Evolutionary conservation across 768 basidiomycete species (phyloP), one percentile per base, ranked within the genome.

Genomic region (Trametes cinnabarina): DNA sequence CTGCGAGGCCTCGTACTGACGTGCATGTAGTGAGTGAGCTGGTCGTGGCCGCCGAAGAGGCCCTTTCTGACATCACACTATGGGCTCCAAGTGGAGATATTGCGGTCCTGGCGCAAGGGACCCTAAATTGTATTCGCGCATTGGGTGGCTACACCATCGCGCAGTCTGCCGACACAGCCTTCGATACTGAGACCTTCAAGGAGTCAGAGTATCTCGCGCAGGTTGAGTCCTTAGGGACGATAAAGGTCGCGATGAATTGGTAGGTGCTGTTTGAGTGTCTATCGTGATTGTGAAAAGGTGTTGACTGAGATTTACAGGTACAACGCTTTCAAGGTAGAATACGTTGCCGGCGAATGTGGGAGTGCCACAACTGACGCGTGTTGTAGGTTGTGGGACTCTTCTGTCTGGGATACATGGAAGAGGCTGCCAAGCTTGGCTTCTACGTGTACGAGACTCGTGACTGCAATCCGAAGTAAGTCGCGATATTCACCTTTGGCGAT

Each of bases 391-490:
- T 84, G n/a, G 81, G 78, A 47, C 76, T 84, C 47, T 88, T 80
- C 65, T 84, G 82, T 55, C 74, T 86, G 2, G 88, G 88, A 0
- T 83, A 77, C 64, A 66, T 75, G 10, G 72, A 78, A 22, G 83
- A 85, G 57, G 85, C 87, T 4, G 86, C 85, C 1, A 66, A 71
- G 9, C 75, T 88, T 23, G 88, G 88, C 0, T 88, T 88, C 67
- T 73, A 70, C 22, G 75, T 88, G 17, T 90, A 83, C 61, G 73
- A 80, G 37, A 80, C 80, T 3, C 77, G 85, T 51, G 75, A 80
- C 39, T 73, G 72, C 15, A 86, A 87, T 66, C 86, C 87, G 2
- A 88, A 87, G 86, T 87, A 67, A 51, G 77, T 68, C 5, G n/a
- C 32, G 20, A 8, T 19, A 11, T 19, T 32, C 6, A 26, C n/a